These are phyloP conservation scores for Mycena rosella DNA, from an alignment of 768 basidiomycete genomes.

Conservation along the genomic window DNA sequence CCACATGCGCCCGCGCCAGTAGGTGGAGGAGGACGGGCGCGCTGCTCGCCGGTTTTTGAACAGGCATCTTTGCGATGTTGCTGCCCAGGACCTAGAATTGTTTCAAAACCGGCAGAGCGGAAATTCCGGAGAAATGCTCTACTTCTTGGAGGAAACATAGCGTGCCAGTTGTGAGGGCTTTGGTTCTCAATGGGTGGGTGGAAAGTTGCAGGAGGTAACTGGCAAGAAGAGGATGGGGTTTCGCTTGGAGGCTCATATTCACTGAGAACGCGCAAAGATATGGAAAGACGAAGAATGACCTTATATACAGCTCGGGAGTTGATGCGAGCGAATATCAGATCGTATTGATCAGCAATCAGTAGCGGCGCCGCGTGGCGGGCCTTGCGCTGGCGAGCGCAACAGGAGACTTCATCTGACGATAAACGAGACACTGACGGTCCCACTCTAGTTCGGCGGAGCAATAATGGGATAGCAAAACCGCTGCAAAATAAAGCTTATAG, in stretches of 20 bases:
- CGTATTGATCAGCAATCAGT: too few relatives aligned
- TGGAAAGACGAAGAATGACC: too few relatives aligned
- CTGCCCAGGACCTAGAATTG: constrained; percentile 63
- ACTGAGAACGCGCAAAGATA: too few relatives aligned
- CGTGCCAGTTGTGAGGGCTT: constrained; percentile 79
- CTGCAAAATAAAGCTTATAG: constrained; percentile 21
- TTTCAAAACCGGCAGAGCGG: background rate
- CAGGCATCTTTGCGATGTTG: constrained; percentile 73
- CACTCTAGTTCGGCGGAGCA: too few relatives aligned
- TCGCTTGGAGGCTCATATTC: background rate
- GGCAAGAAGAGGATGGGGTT: constrained; percentile 25
- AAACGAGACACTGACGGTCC: too few relatives aligned
- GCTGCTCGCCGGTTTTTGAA: constrained; percentile 62
- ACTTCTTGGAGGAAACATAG: constrained; percentile 85
- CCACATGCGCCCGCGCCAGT: constrained; percentile 70
- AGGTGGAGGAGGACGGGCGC: constrained; percentile 64
- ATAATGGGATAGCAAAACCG: too few relatives aligned
- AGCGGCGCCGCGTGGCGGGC: too few relatives aligned
- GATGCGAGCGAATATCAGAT: too few relatives aligned
- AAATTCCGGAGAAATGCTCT: background rate
- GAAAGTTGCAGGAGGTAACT: constrained; percentile 53
- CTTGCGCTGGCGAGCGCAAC: too few relatives aligned
- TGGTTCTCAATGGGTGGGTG: constrained; percentile 81
- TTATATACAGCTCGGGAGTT: too few relatives aligned
- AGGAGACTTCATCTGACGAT: too few relatives aligned